Evolutionary conservation across 2,329 filamentous ascomycete genomes (phyloP).

Genomic region (Drechmeria coniospora): DNA sequence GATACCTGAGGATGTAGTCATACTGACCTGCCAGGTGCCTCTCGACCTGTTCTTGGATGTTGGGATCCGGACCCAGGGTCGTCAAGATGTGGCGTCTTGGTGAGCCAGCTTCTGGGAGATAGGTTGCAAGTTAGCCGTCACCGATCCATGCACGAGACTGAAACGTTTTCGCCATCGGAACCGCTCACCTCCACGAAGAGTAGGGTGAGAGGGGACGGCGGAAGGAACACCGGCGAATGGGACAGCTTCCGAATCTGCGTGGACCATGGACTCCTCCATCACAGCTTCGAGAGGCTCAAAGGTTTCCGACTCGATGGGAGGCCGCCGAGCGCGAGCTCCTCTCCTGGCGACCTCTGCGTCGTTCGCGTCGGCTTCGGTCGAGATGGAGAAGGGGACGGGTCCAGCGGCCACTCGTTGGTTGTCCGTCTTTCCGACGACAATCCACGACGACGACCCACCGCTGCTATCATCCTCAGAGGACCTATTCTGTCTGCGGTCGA

Average conservation of each 20-base stretch:
- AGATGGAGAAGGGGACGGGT: constrained; percentile 4
- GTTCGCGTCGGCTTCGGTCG: constrained; percentile 4
- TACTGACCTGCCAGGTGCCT: constrained; percentile 33
- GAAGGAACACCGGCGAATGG: no score
- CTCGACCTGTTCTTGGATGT: constrained; percentile 18
- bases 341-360: constrained; percentile 7
- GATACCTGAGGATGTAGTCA: constrained; percentile 31
- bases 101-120: not conserved
- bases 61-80: constrained; percentile 8
- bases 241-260: constrained; percentile 1
- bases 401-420: no score
- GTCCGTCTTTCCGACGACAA: no score
- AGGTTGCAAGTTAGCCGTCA: not conserved
- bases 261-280: constrained; percentile 12
- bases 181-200: not conserved
- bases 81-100: constrained; percentile 10
- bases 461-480: constrained; percentile 5
- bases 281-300: constrained; percentile 19
- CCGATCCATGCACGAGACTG: not conserved
- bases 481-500: constrained; percentile 12
- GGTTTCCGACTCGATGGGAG: constrained; percentile 14
- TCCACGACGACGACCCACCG: constrained; percentile 1
- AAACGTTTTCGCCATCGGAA: no score
- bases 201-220: no score
- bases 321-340: constrained; percentile 12